phyloP scores from a whole-genome alignment of 208 protist species.

The Wallacemonas collosoma region DNA sequence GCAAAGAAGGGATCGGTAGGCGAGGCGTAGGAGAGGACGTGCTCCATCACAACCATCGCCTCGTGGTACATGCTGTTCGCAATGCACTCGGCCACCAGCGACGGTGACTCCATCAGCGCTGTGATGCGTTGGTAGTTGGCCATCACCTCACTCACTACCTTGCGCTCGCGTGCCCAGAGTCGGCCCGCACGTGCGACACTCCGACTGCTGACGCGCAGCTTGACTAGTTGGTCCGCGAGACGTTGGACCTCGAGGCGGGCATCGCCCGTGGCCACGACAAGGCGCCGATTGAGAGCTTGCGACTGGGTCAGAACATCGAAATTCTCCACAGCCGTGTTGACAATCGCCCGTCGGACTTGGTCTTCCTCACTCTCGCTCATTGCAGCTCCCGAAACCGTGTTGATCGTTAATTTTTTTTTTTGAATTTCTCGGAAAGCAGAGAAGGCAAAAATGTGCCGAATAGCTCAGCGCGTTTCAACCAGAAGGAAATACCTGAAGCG shows the following conservation, averaged over 20 bases:
- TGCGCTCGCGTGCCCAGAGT: conserved; percentile 66
- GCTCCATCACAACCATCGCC: conserved; percentile 70
- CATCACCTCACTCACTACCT: conserved; percentile 46
- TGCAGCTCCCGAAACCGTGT: neutral
- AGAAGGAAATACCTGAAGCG: neutral
- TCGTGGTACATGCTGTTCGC: conserved; percentile 80
- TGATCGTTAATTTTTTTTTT: neutral
- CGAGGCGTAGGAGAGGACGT: conserved; percentile 48
- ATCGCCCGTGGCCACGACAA: conserved; percentile 33
- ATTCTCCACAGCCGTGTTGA: conserved; percentile 68
- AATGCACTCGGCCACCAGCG: conserved; percentile 68
- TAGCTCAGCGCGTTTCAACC: no score
- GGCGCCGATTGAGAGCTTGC: conserved; percentile 50
- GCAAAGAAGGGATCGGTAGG: conserved; percentile 33
- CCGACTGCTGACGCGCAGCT: conserved; percentile 55
- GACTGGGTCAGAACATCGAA: conserved; percentile 62
- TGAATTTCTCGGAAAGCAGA: neutral
- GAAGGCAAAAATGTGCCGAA: neutral
- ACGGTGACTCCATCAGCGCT: conserved; percentile 72
- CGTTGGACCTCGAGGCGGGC: conserved; percentile 41
- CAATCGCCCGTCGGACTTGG: conserved; percentile 55
- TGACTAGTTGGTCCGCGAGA: conserved; percentile 46
- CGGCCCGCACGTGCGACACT: conserved; percentile 40
- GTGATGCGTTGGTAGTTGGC: conserved; percentile 66
- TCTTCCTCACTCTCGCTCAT: conserved; percentile 29